Evolutionary conservation across 345 rosid genomes (phyloP), one percentile per base, ranked within the genome.

Genomic region (Hibiscus tridactylites): DNA sequence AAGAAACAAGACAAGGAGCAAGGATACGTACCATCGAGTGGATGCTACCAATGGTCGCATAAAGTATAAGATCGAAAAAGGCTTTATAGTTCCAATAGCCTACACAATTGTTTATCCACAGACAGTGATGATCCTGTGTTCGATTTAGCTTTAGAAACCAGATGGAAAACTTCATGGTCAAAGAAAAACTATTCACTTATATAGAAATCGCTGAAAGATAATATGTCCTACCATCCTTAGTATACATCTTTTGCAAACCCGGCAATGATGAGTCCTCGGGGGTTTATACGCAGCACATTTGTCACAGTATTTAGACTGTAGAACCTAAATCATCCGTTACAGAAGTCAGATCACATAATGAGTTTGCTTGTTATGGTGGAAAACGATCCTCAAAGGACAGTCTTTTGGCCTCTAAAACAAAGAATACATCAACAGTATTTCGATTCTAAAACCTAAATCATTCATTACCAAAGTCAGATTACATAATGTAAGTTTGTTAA

Each of bases 81-180:
- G 88, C 90, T 77, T 94, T 94, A 71, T 94, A 94, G 91, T 92
- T 94, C 82, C 85, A 77, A 72, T 86, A 86, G 64, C 98, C 98
- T 78, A 94, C 92, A 78, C 98, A 91, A 75, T 94, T 91, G 71
- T 89, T 92, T 78, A 88, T 88, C 98, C 98, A 94, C 72, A 81
- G 68, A 79, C 97, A 94, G 74, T 94, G 98, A 69, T 94, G 98
- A 72, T 94, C 98, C 98, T 94, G 83, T 37, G 58, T 68, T 77
- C 56, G 72, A 76, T 79, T 64, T 52, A 68, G 7, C 58, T 79
- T 71, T 9, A n/a, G 59, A 66, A 42, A 69, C 73, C 50, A 33
- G 33, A 33, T 4, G 4, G 33, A 31, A 31, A 31, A 31, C 33
- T 31, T 31, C 37, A 33, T 4, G 17, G 28, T 70, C 7, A 72